phyloP scores from a whole-genome alignment of 306 rosid species.

The Bauhinia variegata region DNA sequence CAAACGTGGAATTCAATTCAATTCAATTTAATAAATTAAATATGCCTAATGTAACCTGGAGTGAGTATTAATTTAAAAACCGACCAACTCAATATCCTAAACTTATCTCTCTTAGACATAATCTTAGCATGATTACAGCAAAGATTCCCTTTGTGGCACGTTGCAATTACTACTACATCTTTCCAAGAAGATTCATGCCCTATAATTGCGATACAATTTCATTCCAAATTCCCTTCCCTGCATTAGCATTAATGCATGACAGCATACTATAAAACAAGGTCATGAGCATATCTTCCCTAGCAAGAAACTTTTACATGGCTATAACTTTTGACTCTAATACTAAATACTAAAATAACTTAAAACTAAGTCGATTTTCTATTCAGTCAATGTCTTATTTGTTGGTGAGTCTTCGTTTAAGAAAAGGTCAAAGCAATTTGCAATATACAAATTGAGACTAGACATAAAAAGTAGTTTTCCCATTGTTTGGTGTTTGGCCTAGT shows the following conservation, averaged over 20 bases:
- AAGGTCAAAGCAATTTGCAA: background rate
- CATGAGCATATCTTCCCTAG: too few relatives aligned
- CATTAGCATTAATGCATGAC: background rate
- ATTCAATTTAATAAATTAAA: too few relatives aligned
- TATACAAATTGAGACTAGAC: constrained; percentile 24
- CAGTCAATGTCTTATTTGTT: too few relatives aligned
- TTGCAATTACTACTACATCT: constrained; percentile 57
- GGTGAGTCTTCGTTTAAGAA: background rate
- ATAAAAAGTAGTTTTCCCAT: too few relatives aligned
- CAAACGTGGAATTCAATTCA: too few relatives aligned
- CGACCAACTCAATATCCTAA: constrained; percentile 70
- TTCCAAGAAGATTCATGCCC: constrained; percentile 58
- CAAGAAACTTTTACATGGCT: too few relatives aligned
- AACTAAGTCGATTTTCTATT: too few relatives aligned
- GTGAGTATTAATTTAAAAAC: too few relatives aligned
- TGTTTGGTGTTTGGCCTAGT: constrained; percentile 35
- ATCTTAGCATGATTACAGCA: constrained; percentile 44
- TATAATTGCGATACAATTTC: constrained; percentile 44
- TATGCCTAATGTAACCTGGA: too few relatives aligned
- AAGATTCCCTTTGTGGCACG: constrained; percentile 43
- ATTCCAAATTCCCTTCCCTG: constrained; percentile 21
- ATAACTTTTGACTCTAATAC: too few relatives aligned
- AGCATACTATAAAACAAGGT: too few relatives aligned
- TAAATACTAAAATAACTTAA: too few relatives aligned
- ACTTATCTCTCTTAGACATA: constrained; percentile 47